Conservation (phyloP, 495 filamentous ascomycete genomes). For the Neurospora tetraspora region DNA sequence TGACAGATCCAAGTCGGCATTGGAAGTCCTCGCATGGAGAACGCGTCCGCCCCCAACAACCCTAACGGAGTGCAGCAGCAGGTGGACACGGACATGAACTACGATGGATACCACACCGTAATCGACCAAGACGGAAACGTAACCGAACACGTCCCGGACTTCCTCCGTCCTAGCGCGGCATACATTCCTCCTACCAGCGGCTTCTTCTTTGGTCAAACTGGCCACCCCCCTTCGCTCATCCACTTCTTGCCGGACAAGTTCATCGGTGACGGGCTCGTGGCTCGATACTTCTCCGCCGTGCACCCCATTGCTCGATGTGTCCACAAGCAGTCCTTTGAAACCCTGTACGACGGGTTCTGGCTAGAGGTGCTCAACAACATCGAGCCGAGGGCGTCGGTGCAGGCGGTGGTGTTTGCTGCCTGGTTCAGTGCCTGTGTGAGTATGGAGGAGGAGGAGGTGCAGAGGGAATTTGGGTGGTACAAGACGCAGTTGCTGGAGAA, state of each 20-base stretch:
- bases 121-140: not conserved
- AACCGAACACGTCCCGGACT: slow-evolving; percentile 23
- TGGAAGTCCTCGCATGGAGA: not conserved
- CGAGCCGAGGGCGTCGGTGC: slow-evolving; percentile 51
- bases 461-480: slow-evolving; percentile 37
- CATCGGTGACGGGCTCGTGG: slow-evolving; percentile 46
- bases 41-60: not conserved
- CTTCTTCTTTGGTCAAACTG: slow-evolving; percentile 53
- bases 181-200: slow-evolving; percentile 52
- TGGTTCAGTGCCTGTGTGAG: slow-evolving; percentile 60
- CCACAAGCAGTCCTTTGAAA: slow-evolving; percentile 55
- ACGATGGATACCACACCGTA: not conserved
- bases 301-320: slow-evolving; percentile 55
- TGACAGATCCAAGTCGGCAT: slow-evolving; percentile 20
- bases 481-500: slow-evolving; percentile 45
- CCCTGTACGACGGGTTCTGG: slow-evolving; percentile 54
- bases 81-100: not conserved
- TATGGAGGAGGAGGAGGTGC: slow-evolving; percentile 42
- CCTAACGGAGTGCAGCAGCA: not conserved
- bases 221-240: slow-evolving; percentile 38
- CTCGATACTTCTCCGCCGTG: slow-evolving; percentile 55
- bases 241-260: slow-evolving; percentile 43
- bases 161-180: slow-evolving; percentile 39
- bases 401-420: slow-evolving; percentile 56
- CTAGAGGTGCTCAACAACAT: slow-evolving; percentile 41